Conservation (phyloP, 768 basidiomycete species). For the Pleurotus salmoneostramineus region DNA sequence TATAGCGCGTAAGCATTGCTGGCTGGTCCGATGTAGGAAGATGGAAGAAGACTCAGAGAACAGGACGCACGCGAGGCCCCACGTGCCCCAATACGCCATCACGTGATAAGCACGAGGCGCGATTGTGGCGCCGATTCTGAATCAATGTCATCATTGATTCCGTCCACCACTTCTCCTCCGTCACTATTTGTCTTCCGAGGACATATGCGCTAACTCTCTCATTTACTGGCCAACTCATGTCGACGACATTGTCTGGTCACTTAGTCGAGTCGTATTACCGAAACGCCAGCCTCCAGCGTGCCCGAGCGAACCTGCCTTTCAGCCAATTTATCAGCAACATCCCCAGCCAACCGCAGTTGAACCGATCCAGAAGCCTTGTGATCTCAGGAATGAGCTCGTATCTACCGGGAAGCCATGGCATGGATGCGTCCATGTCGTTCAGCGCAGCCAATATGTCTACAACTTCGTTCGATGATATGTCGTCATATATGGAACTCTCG, state of each 20-base stretch:
- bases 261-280: slow-evolving; percentile 44
- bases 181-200: too few relatives aligned
- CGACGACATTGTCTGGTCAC: slow-evolving; percentile 57
- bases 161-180: too few relatives aligned
- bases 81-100: too few relatives aligned
- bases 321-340: slow-evolving; percentile 4
- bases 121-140: too few relatives aligned
- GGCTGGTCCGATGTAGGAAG: too few relatives aligned
- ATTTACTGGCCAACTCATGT: slow-evolving; percentile 31
- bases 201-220: too few relatives aligned
- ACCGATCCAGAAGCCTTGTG: slow-evolving; percentile 22
- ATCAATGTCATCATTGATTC: too few relatives aligned
- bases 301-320: slow-evolving; percentile 1
- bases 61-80: too few relatives aligned
- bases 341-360: slow-evolving; percentile 15
- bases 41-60: too few relatives aligned
- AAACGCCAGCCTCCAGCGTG: slow-evolving; percentile 12
- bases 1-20: too few relatives aligned
- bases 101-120: too few relatives aligned
- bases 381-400: slow-evolving; percentile 60
- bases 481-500: slow-evolving; percentile 38
- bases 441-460: slow-evolving; percentile 22
- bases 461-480: slow-evolving; percentile 18
- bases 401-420: slow-evolving; percentile 56
- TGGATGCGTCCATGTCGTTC: slow-evolving; percentile 23